These are phyloP conservation scores for Capsella bursapastoris DNA, from an alignment of 345 rosid species.

Conservation along the genomic window DNA sequence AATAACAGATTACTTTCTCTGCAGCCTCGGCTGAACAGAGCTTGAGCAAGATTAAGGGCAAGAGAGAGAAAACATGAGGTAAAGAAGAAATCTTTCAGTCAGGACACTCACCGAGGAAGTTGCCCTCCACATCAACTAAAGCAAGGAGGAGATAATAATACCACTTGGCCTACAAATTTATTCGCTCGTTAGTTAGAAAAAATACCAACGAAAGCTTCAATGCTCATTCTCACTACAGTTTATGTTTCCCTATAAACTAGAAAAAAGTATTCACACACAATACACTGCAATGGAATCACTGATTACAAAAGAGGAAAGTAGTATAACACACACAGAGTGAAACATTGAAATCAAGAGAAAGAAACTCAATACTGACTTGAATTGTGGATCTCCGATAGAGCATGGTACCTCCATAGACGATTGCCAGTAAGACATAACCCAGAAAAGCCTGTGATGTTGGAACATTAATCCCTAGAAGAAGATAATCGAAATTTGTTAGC, in stretches of 20 bases:
- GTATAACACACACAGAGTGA: slow-evolving; percentile 9
- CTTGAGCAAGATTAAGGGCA: neutral
- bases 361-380: slow-evolving; percentile 45
- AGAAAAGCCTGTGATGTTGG: slow-evolving; percentile 69
- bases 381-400: slow-evolving; percentile 51
- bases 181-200: neutral
- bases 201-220: neutral
- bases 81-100: neutral
- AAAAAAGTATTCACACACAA: neutral
- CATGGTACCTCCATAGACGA: slow-evolving; percentile 62
- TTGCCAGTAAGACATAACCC: slow-evolving; percentile 52
- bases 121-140: slow-evolving; percentile 83
- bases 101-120: slow-evolving; percentile 70
- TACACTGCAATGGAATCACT: neutral
- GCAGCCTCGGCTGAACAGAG: neutral
- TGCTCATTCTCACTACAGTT: neutral
- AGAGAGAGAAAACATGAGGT: neutral
- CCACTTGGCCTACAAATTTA: slow-evolving; percentile 78
- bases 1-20: neutral
- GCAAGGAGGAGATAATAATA: slow-evolving; percentile 79
- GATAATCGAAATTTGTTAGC: neutral
- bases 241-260: neutral
- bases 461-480: slow-evolving; percentile 53
- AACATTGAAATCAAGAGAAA: neutral
- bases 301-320: neutral